Percentiles rank a stretch among this genome's conserved stretches.
Evolutionary conservation across 2,329 filamentous ascomycete genomes (phyloP).

Genomic region (Macrophomina pseudophaseolina): DNA sequence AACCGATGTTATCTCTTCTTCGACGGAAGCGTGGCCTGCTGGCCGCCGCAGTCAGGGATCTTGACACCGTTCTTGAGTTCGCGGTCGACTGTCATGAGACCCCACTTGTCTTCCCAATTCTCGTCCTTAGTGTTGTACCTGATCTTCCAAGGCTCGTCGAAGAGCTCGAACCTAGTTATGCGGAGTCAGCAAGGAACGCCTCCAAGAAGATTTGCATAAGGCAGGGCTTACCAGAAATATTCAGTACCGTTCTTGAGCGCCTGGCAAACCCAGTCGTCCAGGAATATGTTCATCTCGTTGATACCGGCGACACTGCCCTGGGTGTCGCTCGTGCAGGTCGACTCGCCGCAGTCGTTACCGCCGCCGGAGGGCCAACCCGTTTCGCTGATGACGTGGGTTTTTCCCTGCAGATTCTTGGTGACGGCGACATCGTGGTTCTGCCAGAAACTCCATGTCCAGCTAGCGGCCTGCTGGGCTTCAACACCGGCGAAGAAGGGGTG

Average conservation of each 20-base stretch:
- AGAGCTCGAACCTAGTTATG: slow-evolving; percentile 77
- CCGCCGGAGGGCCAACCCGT: slow-evolving; percentile 89
- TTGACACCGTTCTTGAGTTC: slow-evolving; percentile 82
- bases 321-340: slow-evolving; percentile 60
- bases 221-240: slow-evolving; percentile 86
- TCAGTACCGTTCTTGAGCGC: slow-evolving; percentile 81
- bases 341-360: slow-evolving; percentile 75
- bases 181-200: neutral
- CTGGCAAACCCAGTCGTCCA: slow-evolving; percentile 83
- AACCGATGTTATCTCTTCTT: neutral
- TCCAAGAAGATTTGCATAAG: neutral
- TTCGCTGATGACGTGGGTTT: slow-evolving; percentile 79
- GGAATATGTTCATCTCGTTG: slow-evolving; percentile 80
- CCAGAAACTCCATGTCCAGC: slow-evolving; percentile 88
- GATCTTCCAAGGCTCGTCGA: slow-evolving; percentile 96
- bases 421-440: slow-evolving; percentile 68
- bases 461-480: slow-evolving; percentile 67
- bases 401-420: slow-evolving; percentile 63
- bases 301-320: slow-evolving; percentile 79
- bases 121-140: slow-evolving; percentile 63
- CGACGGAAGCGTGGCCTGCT: slow-evolving; percentile 31
- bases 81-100: slow-evolving; percentile 82
- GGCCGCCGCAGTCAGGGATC: slow-evolving; percentile 77
- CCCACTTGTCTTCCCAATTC: slow-evolving; percentile 96
- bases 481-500: slow-evolving; percentile 94